These are phyloP conservation scores for Massarina eburnea DNA, from an alignment of 2,329 filamentous ascomycete species.

Conservation along the genomic window DNA sequence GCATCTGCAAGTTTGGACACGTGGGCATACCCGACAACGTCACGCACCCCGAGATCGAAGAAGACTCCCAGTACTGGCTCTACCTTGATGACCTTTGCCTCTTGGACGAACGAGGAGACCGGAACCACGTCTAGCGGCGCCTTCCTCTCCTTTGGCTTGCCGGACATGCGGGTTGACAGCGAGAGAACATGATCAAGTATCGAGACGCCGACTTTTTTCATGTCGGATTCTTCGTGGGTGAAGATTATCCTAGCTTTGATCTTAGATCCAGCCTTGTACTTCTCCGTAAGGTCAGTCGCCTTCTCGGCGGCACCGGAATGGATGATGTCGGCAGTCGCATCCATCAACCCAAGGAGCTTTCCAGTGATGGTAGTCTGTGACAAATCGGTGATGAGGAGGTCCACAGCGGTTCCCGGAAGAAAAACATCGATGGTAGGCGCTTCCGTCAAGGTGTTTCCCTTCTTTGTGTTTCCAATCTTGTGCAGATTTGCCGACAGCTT, in stretches of 20 bases:
- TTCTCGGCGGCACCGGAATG: conserved; percentile 78
- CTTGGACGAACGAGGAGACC: conserved; percentile 74
- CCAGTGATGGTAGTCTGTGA: conserved; percentile 75
- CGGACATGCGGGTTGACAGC: conserved; percentile 52
- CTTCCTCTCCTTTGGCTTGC: conserved; percentile 46
- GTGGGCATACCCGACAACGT: conserved; percentile 84
- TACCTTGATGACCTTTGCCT: conserved; percentile 77
- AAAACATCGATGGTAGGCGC: conserved; percentile 89
- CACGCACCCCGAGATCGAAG: conserved; percentile 67
- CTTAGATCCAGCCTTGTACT: conserved; percentile 82
- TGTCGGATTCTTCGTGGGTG: conserved; percentile 77
- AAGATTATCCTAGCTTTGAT: conserved; percentile 85
- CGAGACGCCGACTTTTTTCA: conserved; percentile 84
- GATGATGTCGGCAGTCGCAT: conserved; percentile 86
- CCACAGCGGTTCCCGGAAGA: conserved; percentile 86
- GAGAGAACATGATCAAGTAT: conserved; percentile 80
- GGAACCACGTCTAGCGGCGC: conserved; percentile 64
- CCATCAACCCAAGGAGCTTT: conserved; percentile 88
- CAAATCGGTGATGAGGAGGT: conserved; percentile 78
- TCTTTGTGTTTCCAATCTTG: conserved; percentile 68
- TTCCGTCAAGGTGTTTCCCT: conserved; percentile 66
- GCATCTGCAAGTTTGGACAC: conserved; percentile 90
- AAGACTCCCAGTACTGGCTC: conserved; percentile 81
- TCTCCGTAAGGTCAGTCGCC: conserved; percentile 69
- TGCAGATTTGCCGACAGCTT: conserved; percentile 78